phyloP scores from a whole-genome alignment of 2,329 filamentous ascomycete genomes.

The Xylariomycetidae sp. region DNA sequence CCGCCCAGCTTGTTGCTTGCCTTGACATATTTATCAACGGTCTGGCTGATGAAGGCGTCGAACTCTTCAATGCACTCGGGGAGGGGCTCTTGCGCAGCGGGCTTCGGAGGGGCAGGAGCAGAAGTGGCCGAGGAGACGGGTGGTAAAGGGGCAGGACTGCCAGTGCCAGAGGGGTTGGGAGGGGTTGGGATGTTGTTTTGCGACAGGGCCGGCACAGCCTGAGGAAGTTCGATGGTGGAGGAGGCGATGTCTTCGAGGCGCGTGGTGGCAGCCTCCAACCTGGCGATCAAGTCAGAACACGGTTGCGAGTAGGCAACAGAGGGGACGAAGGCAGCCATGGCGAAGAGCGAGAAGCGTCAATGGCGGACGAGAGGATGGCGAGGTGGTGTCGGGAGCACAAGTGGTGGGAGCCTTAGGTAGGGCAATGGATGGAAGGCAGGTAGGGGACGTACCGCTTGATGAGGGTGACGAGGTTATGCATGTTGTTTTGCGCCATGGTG shows the following conservation, averaged over 20 bases:
- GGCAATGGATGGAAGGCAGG: neutral
- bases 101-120: slow-evolving; percentile 28
- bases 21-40: slow-evolving; percentile 72
- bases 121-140: slow-evolving; percentile 26
- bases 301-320: slow-evolving; percentile 8
- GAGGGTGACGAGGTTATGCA: slow-evolving; percentile 94
- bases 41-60: slow-evolving; percentile 66
- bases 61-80: slow-evolving; percentile 83
- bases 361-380: slow-evolving; percentile 7
- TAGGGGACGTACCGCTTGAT: slow-evolving; percentile 78
- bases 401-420: too few species aligned
- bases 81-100: slow-evolving; percentile 46
- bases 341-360: neutral
- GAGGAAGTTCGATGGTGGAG: slow-evolving; percentile 57
- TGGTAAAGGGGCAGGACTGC: slow-evolving; percentile 36
- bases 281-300: slow-evolving; percentile 48
- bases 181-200: slow-evolving; percentile 33
- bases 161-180: slow-evolving; percentile 26
- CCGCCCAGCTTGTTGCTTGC: slow-evolving; percentile 74
- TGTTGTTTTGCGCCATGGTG: slow-evolving; percentile 69
- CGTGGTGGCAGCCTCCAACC: slow-evolving; percentile 94
- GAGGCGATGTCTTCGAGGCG: slow-evolving; percentile 93
- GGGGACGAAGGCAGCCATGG: slow-evolving; percentile 14
- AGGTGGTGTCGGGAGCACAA: too few species aligned
- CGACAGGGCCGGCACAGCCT: slow-evolving; percentile 40